Conservation (phyloP, 192 early-diverging fungal genomes). For the Gigaspora rosea region DNA sequence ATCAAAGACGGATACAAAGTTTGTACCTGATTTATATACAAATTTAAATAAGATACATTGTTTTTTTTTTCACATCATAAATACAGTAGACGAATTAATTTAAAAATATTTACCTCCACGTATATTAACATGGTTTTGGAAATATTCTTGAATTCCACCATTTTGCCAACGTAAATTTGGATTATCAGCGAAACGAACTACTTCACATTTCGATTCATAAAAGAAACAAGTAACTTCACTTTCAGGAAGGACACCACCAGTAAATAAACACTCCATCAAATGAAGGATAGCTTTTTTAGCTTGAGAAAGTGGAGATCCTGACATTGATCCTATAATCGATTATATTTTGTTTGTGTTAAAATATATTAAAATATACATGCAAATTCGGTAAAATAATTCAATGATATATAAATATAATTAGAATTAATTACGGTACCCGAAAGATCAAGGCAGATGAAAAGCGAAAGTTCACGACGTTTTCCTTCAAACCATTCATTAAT, state of each 20-base stretch:
- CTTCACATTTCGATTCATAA: constrained; percentile 30
- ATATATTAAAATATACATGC: too few relatives aligned
- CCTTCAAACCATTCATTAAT: constrained; percentile 25
- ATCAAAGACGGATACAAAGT: constrained; percentile 39
- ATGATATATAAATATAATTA: background rate
- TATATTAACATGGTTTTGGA: constrained; percentile 27
- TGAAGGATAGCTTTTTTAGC: constrained; percentile 41
- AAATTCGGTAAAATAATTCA: background rate
- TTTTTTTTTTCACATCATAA: too few relatives aligned
- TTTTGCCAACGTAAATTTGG: constrained; percentile 29
- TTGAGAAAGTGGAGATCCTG: constrained; percentile 38
- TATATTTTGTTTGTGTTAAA: background rate
- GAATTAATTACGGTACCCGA: too few relatives aligned
- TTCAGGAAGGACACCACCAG: constrained; percentile 9
- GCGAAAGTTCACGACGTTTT: background rate
- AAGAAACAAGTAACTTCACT: constrained; percentile 38
- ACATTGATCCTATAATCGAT: constrained; percentile 38
- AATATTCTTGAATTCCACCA: constrained; percentile 25
- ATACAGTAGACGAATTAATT: too few relatives aligned
- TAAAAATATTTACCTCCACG: constrained; percentile 38
- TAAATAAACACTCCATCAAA: constrained; percentile 37
- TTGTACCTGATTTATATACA: constrained; percentile 36
- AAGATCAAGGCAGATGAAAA: constrained; percentile 29
- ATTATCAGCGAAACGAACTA: constrained; percentile 28
- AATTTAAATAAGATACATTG: background rate